Conservation (phyloP, 352 stramenopile genomes). For the Phytophthora sansomeana region DNA sequence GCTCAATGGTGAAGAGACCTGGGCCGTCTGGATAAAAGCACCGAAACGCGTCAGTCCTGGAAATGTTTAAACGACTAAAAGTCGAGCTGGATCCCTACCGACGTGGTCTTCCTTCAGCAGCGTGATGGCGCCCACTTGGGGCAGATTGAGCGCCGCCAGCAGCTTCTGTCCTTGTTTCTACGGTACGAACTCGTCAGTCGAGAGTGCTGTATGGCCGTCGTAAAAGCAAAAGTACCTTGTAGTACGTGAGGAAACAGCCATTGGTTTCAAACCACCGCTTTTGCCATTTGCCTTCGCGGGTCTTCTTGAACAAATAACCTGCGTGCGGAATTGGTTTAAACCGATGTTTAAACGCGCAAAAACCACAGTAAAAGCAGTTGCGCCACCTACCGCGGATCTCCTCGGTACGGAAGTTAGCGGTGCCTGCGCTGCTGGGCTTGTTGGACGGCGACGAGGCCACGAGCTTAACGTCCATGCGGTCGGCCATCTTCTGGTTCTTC, state of each 20-base stretch:
- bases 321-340: slow-evolving; percentile 25
- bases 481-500: slow-evolving; percentile 36
- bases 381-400: slow-evolving; percentile 60
- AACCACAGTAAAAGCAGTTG: not conserved
- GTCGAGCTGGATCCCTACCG: slow-evolving; percentile 38
- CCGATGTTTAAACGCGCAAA: slow-evolving; percentile 6
- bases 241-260: slow-evolving; percentile 98
- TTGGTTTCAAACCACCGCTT: slow-evolving; percentile 99
- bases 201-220: not conserved
- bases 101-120: slow-evolving; percentile 75
- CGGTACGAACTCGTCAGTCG: not conserved
- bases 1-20: slow-evolving; percentile 89
- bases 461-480: slow-evolving; percentile 53
- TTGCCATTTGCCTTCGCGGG: slow-evolving; percentile 95
- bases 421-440: slow-evolving; percentile 61
- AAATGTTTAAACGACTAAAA: not conserved
- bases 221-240: slow-evolving; percentile 88
- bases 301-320: slow-evolving; percentile 96
- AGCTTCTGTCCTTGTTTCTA: slow-evolving; percentile 95
- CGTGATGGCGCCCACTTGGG: slow-evolving; percentile 90
- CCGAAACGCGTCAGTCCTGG: slow-evolving; percentile 13
- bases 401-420: slow-evolving; percentile 79
- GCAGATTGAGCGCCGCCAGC: slow-evolving; percentile 92
- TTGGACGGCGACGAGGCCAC: slow-evolving; percentile 47
- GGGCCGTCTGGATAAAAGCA: slow-evolving; percentile 64